These are phyloP conservation scores for Kuraishia ogatae DNA, from an alignment of 805 yeast genomes.

Conservation along the genomic window DNA sequence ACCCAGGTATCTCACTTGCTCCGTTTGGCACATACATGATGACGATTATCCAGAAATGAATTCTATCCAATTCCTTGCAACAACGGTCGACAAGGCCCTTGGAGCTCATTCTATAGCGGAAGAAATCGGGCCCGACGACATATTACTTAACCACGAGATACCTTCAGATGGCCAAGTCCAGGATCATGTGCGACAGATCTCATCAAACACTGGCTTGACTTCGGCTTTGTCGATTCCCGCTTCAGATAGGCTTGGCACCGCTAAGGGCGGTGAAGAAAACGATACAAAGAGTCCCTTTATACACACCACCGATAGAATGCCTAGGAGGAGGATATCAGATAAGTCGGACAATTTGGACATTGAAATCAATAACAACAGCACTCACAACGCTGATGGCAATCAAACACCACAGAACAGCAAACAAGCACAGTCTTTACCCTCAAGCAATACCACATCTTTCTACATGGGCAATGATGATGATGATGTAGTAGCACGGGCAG, in stretches of 20 bases:
- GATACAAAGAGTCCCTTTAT: background rate
- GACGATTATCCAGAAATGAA: conserved; percentile 12
- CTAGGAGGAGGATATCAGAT: conserved; percentile 2
- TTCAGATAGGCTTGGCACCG: conserved; percentile 3
- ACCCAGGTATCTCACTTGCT: too few relatives aligned
- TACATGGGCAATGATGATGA: background rate
- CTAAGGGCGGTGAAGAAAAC: conserved; percentile 4
- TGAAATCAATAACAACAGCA: background rate
- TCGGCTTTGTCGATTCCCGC: background rate
- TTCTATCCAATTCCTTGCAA: conserved; percentile 22
- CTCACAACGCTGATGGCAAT: too few relatives aligned
- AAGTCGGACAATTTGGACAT: too few relatives aligned
- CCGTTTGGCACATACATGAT: background rate
- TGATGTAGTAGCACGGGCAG: conserved; percentile 2
- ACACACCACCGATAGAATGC: background rate
- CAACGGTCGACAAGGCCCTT: conserved; percentile 21
- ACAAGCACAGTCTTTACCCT: background rate
- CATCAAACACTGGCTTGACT: background rate
- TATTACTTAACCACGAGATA: background rate
- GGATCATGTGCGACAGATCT: background rate
- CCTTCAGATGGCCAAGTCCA: background rate
- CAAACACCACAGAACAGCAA: too few relatives aligned
- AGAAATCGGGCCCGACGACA: background rate
- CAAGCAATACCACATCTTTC: background rate
- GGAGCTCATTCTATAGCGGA: conserved; percentile 2